phyloP scores from a whole-genome alignment of 345 rosid species.

The Excoecaria agallocha region DNA sequence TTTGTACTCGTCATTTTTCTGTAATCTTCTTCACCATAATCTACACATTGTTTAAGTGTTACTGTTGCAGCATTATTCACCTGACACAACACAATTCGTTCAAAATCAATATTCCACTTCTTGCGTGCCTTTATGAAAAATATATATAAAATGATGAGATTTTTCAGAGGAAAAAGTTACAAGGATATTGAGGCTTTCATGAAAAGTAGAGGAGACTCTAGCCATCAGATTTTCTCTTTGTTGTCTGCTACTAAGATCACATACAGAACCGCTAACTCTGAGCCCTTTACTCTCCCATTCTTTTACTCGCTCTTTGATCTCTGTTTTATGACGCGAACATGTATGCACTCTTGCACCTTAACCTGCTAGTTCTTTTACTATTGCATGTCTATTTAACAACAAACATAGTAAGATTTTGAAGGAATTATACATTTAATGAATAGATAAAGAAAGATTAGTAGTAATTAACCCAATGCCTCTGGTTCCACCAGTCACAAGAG shows the following conservation, averaged over 20 bases:
- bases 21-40: slow-evolving; percentile 36
- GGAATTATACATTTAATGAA: no score
- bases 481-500: slow-evolving; percentile 35
- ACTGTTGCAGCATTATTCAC: slow-evolving; percentile 37
- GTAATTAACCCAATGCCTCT: slow-evolving; percentile 24
- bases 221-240: slow-evolving; percentile 16
- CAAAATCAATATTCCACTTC: no score
- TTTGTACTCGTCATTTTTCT: slow-evolving; percentile 41
- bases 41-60: slow-evolving; percentile 1
- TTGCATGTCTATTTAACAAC: slow-evolving; percentile 11
- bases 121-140: no score
- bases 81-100: slow-evolving; percentile 7
- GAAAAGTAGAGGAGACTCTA: slow-evolving; percentile 4
- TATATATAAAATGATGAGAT: no score
- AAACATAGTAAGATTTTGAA: not conserved
- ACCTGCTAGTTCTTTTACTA: slow-evolving; percentile 24
- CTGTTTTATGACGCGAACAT: slow-evolving; percentile 9
- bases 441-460: not conserved
- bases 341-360: slow-evolving; percentile 21
- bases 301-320: slow-evolving; percentile 4
- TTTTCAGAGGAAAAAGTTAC: not conserved
- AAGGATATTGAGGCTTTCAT: slow-evolving; percentile 22
- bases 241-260: slow-evolving; percentile 5
- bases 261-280: slow-evolving; percentile 16
- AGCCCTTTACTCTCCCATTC: slow-evolving; percentile 18